Conservation (phyloP, 2,329 filamentous ascomycete genomes). For the Chlorencoelia australis region DNA sequence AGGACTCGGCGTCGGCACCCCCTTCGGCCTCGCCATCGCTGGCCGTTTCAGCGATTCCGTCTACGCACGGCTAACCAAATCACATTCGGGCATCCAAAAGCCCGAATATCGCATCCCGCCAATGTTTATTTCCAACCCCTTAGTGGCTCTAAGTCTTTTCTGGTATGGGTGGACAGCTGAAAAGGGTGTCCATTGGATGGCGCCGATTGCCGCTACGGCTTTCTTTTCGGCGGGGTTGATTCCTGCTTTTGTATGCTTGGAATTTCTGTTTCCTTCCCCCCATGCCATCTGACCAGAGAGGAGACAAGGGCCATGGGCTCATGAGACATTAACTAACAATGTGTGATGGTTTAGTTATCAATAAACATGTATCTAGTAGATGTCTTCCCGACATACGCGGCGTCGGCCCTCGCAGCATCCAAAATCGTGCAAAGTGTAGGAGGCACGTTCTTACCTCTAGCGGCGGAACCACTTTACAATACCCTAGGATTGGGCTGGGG, state of each 20-base stretch:
- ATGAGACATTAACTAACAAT: neutral
- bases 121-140: conserved; percentile 27
- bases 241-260: neutral
- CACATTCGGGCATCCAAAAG: conserved; percentile 19
- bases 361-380: conserved; percentile 4
- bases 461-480: neutral
- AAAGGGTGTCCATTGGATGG: conserved; percentile 31
- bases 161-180: conserved; percentile 37
- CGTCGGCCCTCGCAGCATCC: neutral
- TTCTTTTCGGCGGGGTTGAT: conserved; percentile 3
- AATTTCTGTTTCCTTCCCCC: neutral
- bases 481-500: conserved; percentile 1
- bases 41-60: conserved; percentile 26
- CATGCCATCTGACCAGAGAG: accelerated
- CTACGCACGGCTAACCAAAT: conserved; percentile 36
- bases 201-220: conserved; percentile 19
- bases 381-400: neutral
- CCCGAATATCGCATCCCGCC: conserved; percentile 34
- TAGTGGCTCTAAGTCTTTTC: conserved; percentile 34
- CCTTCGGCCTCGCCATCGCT: conserved; percentile 15
- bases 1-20: conserved; percentile 27
- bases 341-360: neutral
- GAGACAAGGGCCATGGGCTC: too few species aligned
- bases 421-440: neutral
- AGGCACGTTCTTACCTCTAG: conserved; percentile 1